Percentiles rank a stretch among this genome's conserved stretches.
phyloP scores from a whole-genome alignment of 78 protist genomes.

The Dictyostelium intermedium region DNA sequence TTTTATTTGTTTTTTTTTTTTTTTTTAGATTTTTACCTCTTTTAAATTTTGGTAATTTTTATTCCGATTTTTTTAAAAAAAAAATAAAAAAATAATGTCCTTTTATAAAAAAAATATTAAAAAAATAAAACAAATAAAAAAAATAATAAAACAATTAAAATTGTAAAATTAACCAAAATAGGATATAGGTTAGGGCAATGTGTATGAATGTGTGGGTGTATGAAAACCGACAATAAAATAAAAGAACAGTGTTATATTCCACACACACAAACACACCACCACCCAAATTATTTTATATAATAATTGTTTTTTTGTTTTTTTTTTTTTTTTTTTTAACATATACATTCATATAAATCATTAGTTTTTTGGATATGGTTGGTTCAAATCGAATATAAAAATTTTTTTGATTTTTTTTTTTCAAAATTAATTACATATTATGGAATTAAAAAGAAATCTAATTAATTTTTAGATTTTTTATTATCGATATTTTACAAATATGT shows the following conservation, averaged over 20 bases:
- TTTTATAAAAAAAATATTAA: not conserved
- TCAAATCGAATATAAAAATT: not conserved
- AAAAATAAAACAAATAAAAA: not conserved
- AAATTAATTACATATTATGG: not conserved
- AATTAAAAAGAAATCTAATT: not conserved
- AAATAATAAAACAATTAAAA: not conserved
- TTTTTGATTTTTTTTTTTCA: no score
- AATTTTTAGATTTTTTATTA: not conserved
- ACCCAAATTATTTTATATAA: not conserved
- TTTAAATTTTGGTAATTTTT: not conserved
- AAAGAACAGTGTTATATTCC: not conserved
- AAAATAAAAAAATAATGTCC: not conserved
- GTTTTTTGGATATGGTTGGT: not conserved
- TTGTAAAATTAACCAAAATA: not conserved
- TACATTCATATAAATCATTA: not conserved
- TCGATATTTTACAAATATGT: not conserved
- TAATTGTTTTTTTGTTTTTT: not conserved
- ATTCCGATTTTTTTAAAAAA: not conserved
- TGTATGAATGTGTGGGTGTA: not conserved
- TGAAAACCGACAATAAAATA: not conserved
- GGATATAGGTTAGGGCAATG: not conserved
- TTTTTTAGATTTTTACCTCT: not conserved
- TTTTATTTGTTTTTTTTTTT: not conserved
- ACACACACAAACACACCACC: not conserved
- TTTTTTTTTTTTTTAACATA: not conserved